Evolutionary conservation across 2,329 filamentous ascomycete genomes (phyloP), one percentile per base, ranked within the genome.

Genomic region (Scytalidium sp.): DNA sequence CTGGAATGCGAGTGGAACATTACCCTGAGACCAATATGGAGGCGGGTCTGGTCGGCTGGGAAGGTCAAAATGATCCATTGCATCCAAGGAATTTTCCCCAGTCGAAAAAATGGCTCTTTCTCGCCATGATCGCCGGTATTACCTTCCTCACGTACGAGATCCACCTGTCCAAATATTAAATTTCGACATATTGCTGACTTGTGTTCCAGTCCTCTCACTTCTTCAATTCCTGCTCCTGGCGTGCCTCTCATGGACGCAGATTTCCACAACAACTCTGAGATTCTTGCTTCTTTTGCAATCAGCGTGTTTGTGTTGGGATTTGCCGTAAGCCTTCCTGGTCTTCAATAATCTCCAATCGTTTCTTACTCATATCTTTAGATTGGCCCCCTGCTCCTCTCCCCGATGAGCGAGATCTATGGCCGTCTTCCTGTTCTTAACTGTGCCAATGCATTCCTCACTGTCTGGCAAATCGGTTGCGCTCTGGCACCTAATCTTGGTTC

Each of bases 391-490:
- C 67, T 83, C 46, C 64, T 84, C 3, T 76, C 79, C 1, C 81
- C 81, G 0, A 57, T 84, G 43, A 80, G 75, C 1, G 85, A 88
- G 61, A 77, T 87, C 50, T 86, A 85, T 58, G 84, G 85, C 2
- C 75, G 84, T 3, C 66, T 80, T 3, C 65, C 73, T 1, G 63
- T 88, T 23, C 75, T 87, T 52, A 72, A 76, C 21, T 62, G 58
- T 3, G 78, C 81, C 50, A 88, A 83, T 54, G 60, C 75, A 3
- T 70, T 81, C 48, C 88, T 87, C 62, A 74, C 81, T 48, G 60
- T 77, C 1, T 87, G 81, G 68, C 80, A 80, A 40, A 75, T 88
- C 54, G 84, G 80, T 0, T 86, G 83, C 50, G 85, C 81, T 2
- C 68, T 87, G 8, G 74, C 82, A 0, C 77, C 78, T 1, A 74